Base-by-base conservation (phyloP, 352 stramenopile species). In the Globisporangium camurandrum region DNA sequence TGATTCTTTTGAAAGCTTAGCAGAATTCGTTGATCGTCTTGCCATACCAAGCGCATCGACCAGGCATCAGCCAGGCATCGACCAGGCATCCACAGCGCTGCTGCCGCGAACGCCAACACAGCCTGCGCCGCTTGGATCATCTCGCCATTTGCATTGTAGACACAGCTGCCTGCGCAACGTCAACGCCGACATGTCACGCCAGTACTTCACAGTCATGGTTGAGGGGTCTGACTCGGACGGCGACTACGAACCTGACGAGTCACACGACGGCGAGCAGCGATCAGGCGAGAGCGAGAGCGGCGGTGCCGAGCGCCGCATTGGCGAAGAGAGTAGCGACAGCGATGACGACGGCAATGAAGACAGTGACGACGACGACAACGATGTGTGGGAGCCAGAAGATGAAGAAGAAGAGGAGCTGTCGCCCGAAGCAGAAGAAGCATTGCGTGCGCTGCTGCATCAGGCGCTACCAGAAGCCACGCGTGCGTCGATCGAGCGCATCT, bases 401-500 rank as follows among this genome's bases (percentile, higher is more conserved):
- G 44, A 69, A 27, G 62, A 68, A 19, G 38, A 64, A n/a, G 54
- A 66, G 4, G 46, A 58, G 27, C 49, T 66, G 34, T 59, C 67
- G n/a, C 58, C 59, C 16, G 59, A 63, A 9, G 49, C 59, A 1
- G 54, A 69, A 41, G 46, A 31, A 19, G 59, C 61, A 20, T 46
- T 69, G 47, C 54, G 69, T 20, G 62, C 61, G 3, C 46, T 75
- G 12, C 54, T 64, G 7, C 49, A 66, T 34, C 47, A 60, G 3
- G 53, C 83, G 22, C 62, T 89, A 19, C 73, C 78, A 0, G 46
- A 61, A n/a, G 61, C 70, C 47, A 64, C 81, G 45, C 78, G 68
- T 23, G 41, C 65, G 17, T 67, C 69, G 22, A 67, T 90, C 23
- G 68, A 82, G 59, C 77, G 71, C 47, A 71, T 90, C 38, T 88